A percentile compares a stretch with the other conserved stretches of the same genome.
Conservation (phyloP, 768 basidiomycete genomes). For the Tubosaeta sp. region DNA sequence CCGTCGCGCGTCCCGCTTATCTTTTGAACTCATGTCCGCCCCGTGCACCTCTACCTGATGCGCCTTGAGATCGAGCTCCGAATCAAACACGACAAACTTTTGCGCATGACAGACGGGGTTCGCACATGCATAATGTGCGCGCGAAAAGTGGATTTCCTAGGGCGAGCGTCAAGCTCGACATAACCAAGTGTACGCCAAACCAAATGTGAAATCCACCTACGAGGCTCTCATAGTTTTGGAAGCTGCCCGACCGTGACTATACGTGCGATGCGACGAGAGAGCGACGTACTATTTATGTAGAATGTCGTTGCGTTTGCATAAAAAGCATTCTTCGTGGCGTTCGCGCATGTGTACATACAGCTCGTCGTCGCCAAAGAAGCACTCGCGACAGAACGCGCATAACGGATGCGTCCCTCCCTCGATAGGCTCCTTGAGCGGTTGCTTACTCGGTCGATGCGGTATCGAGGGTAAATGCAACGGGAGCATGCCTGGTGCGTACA, state of each 20-base stretch:
- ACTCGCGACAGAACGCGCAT: conserved; percentile 89
- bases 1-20: conserved; percentile 63
- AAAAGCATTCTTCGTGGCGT: conserved; percentile 92
- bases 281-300: conserved; percentile 79
- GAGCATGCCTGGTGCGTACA: conserved; percentile 68
- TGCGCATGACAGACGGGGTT: conserved; percentile 70
- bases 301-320: conserved; percentile 82
- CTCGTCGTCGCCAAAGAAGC: conserved; percentile 91
- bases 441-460: conserved; percentile 38
- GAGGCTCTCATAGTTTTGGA: conserved; percentile 72
- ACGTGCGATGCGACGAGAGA: not conserved
- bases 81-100: conserved; percentile 94
- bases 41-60: conserved; percentile 88
- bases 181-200: not conserved
- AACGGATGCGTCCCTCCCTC: conserved; percentile 75
- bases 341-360: conserved; percentile 93
- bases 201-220: conserved; percentile 38
- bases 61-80: conserved; percentile 82
- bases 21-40: conserved; percentile 64
- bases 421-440: conserved; percentile 47
- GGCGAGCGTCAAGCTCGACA: conserved; percentile 2
- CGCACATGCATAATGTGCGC: conserved; percentile 73
- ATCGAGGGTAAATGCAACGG: conserved; percentile 76
- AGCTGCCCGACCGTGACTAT: conserved; percentile 41
- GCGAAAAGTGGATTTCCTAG: conserved; percentile 74